phyloP scores from a whole-genome alignment of 192 early-diverging fungal species.

The Phlyctochytrium bullatum region DNA sequence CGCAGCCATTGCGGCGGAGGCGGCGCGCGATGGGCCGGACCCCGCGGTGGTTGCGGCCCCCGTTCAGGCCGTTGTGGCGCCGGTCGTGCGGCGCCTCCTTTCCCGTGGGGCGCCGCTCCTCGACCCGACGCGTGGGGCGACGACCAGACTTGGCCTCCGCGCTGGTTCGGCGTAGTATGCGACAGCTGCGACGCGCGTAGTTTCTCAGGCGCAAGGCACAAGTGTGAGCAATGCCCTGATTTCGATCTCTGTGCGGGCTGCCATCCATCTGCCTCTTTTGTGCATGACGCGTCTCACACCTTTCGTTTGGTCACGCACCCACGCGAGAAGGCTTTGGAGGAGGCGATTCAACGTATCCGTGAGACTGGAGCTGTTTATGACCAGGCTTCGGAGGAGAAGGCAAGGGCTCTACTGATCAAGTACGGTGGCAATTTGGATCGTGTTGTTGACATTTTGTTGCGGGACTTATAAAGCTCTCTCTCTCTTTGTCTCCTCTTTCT shows the following conservation, averaged over 20 bases:
- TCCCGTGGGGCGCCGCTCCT: neutral
- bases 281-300: conserved; percentile 21
- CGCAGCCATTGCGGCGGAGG: neutral
- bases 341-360: neutral
- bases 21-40: neutral
- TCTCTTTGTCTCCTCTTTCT: neutral
- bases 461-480: conserved; percentile 5
- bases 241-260: conserved; percentile 28
- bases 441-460: conserved; percentile 32
- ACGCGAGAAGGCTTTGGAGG: conserved; percentile 7
- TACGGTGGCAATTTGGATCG: conserved; percentile 31
- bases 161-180: conserved; percentile 23
- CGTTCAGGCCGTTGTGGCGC: conserved; percentile 1
- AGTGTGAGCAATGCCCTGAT: conserved; percentile 24
- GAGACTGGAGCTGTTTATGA: conserved; percentile 24
- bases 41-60: conserved; percentile 4
- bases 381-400: conserved; percentile 1
- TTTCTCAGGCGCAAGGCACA: conserved; percentile 20
- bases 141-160: conserved; percentile 7
- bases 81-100: neutral
- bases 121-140: neutral
- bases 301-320: conserved; percentile 19
- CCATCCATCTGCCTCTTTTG: conserved; percentile 1
- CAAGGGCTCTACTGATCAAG: conserved; percentile 17
- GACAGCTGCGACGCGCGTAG: conserved; percentile 21